These are phyloP conservation scores for Vitis vinifera DNA, from an alignment of 164 flowering plant species.

Conservation along the genomic window ASM3070453v1 NC_081812.1:1453501-1454000, in stretches of 20 bases:
- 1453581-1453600: conserved; percentile 45
- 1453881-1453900: no score
- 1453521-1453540: not conserved
- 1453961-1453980: no score
- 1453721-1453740: not conserved
- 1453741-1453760: not conserved
- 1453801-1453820: no score
- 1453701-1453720: conserved; percentile 63
- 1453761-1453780: no score
- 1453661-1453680: conserved; percentile 67
- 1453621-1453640: conserved; percentile 61
- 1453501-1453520: conserved; percentile 4
- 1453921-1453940: no score
- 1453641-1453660: conserved; percentile 46
- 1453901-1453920: no score
- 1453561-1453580: conserved; percentile 33
- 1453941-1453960: no score
- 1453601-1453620: conserved; percentile 50
- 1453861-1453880: no score
- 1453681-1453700: conserved; percentile 75
- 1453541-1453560: not conserved
- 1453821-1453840: no score
- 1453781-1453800: no score
- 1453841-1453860: no score
- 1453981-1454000: no score